These are phyloP conservation scores for Endotrypanum monterogeii DNA, from an alignment of 208 protist species.

Conservation along the genomic window DNA sequence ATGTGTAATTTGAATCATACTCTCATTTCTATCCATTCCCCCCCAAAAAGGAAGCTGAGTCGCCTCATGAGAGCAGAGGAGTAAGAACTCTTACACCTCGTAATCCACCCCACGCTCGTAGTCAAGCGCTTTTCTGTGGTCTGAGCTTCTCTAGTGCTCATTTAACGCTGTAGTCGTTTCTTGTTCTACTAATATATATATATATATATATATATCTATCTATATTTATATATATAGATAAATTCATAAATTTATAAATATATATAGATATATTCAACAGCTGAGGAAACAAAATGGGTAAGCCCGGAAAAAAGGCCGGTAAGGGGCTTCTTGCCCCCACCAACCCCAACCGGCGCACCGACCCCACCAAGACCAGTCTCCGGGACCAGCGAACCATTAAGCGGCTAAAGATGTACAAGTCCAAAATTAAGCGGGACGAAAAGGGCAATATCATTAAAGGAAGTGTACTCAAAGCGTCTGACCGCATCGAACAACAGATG, in stretches of 20 bases:
- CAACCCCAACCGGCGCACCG: conserved; percentile 76
- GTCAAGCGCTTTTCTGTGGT: not conserved
- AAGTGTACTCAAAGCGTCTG: conserved; percentile 85
- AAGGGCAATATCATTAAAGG: conserved; percentile 93
- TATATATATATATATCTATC: conserved; percentile 7
- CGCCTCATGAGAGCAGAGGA: not conserved
- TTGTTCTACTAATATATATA: conserved; percentile 12
- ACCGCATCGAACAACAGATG: conserved; percentile 88
- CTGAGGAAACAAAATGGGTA: conserved; percentile 63
- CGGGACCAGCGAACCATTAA: conserved; percentile 87
- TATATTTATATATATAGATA: conserved; percentile 8
- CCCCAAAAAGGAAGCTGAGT: not conserved
- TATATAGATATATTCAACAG: not conserved
- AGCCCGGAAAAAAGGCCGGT: conserved; percentile 90
- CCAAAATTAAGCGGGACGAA: conserved; percentile 89
- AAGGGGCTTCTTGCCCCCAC: conserved; percentile 87
- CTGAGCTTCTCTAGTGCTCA: not conserved
- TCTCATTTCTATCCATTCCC: not conserved
- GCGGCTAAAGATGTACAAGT: conserved; percentile 90
- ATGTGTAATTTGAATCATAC: no score
- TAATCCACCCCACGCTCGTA: not conserved
- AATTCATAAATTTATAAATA: no score
- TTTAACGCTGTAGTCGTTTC: not conserved
- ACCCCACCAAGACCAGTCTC: conserved; percentile 83
- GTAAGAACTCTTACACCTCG: not conserved